Base-by-base conservation (phyloP, 495 filamentous ascomycete genomes). In the Podospora comata region DNA sequence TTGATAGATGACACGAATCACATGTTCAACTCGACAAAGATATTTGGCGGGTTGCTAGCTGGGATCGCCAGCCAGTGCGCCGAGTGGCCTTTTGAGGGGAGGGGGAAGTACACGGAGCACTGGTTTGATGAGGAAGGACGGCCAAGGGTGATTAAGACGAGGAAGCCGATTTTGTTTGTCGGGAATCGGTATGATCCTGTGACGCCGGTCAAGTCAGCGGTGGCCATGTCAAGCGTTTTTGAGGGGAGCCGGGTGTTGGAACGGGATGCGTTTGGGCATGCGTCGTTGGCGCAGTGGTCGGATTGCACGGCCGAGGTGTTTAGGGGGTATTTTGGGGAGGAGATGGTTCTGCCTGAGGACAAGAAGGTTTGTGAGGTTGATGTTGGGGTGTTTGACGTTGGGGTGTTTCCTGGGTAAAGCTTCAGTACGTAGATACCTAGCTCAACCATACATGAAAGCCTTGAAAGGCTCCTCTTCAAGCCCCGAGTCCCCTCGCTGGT, bases 161-260 rank as follows among this genome's bases (percentile, higher is more conserved):
- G 76, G 72, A 77, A 79, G 26, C 82, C 55, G 55, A 68, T 81
- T 13, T 70, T 87, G 7, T 72, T 85, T 23, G 76, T 84, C 19
- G 78, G 79, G 1, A 85, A 82, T 65, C 78, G 73, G 0, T 69
- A 70, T 6, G 84, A 85, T 64, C 73, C 77, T 0, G 71, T 77
- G 34, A 85, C 84, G 0, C 80, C 84, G 16, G 66, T 85, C 9
- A 66, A 67, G 13, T 80, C 76, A 7, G 87, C 86, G 1, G 76
- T 78, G 54, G 84, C 85, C 62, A 81, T 86, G 73, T 84, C 82
- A 32, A 64, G 71, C 1, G 77, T 73, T 0, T 87, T 89, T 60
- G 78, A 84, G 30, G 84, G 82, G 1, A 88, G 86, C 15, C 79
- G 77, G 6, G 67, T 88, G 11, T 75, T 88, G 16, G 76, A 83